Percentiles rank a stretch among this genome's conserved stretches.
Conservation (phyloP, 805 yeast species). For the Candida vartiovaarae region DNA sequence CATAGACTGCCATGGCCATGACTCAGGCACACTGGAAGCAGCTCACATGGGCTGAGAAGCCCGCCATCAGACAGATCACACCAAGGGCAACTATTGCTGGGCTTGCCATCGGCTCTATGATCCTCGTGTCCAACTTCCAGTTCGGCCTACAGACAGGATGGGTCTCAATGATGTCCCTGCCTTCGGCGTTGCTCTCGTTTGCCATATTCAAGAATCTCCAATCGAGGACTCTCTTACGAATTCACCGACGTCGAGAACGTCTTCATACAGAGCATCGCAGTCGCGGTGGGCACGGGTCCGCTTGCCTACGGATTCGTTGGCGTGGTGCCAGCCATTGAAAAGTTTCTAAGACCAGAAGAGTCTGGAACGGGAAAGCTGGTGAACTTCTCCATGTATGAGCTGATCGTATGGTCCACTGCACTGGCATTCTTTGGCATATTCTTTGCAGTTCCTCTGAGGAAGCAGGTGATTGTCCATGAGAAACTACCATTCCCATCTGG, state of each 20-base stretch:
- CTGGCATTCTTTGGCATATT: slow-evolving; percentile 93
- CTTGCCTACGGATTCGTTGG: slow-evolving; percentile 93
- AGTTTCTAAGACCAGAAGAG: slow-evolving; percentile 72
- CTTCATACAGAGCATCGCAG: slow-evolving; percentile 84
- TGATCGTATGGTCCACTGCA: slow-evolving; percentile 78
- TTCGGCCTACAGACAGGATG: slow-evolving; percentile 97
- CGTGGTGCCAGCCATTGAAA: slow-evolving; percentile 91
- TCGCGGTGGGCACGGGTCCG: slow-evolving; percentile 97
- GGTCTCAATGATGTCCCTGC: slow-evolving; percentile 99
- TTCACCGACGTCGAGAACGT: slow-evolving; percentile 93
- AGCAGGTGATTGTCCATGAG: slow-evolving; percentile 81
- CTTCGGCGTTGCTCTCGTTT: slow-evolving; percentile 84
- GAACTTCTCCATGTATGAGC: slow-evolving; percentile 38
- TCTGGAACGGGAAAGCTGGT: slow-evolving; percentile 46
- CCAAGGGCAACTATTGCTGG: slow-evolving; percentile 71
- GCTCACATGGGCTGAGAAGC: slow-evolving; percentile 31
- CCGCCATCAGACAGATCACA: slow-evolving; percentile 59
- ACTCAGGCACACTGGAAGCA: slow-evolving; percentile 14
- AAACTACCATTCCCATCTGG: slow-evolving; percentile 93
- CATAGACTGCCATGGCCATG: too few relatives aligned
- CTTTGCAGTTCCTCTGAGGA: slow-evolving; percentile 83
- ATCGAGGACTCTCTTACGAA: slow-evolving; percentile 29
- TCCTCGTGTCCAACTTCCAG: slow-evolving; percentile 85
- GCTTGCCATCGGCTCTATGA: slow-evolving; percentile 76
- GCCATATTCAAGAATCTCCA: slow-evolving; percentile 65